Base-by-base conservation (phyloP, 441 rosid species). In the Eutrema salsugineum region DNA sequence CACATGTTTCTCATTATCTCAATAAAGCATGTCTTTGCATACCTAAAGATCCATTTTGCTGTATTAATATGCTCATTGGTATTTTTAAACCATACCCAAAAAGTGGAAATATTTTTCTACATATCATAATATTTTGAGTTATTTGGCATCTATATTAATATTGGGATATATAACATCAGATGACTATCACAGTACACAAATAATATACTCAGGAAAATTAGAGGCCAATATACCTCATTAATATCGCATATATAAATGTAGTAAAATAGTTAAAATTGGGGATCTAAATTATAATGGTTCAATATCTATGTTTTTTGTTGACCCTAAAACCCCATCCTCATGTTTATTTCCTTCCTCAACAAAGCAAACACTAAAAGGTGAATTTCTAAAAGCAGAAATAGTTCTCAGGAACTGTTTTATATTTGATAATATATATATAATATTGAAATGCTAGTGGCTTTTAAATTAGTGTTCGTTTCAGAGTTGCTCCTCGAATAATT, bases 301-400 rank as follows among this genome's bases (percentile, higher is more conserved):
- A 19, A 10, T 62, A 57, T n/a, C 36, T 32, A 22, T 32, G 50
- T 53, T 66, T 53, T 53, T 38, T 44, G 63, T 75, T 74, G 78
- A 68, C 64, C 73, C 43, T 68, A 61, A 75, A 30, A 68, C 78
- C 78, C 78, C 59, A 68, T 54, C 74, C 74, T 75, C 78, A 46
- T 62, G 70, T 75, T 68, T 68, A 75, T 62, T 62, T 68, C 79
- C 60, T 68, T 75, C 75, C 59, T 54, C 54, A 20, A 75, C 79
- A 55, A 68, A 68, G 70, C 79, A 62, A 46, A 62, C 63, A 56
- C 32, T 20, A 14, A 55, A 65, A 62, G 50, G 70, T 60, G 22
- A 54, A 54, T 68, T 68, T 36, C 79, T 68, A 61, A 62, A 75
- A 68, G 66, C 66, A 75, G 66, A 75, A 75, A 62, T 47, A 68